Evolutionary conservation across 805 yeast genomes (phyloP).

Genomic region (Danielozyma ontarioensis): DNA sequence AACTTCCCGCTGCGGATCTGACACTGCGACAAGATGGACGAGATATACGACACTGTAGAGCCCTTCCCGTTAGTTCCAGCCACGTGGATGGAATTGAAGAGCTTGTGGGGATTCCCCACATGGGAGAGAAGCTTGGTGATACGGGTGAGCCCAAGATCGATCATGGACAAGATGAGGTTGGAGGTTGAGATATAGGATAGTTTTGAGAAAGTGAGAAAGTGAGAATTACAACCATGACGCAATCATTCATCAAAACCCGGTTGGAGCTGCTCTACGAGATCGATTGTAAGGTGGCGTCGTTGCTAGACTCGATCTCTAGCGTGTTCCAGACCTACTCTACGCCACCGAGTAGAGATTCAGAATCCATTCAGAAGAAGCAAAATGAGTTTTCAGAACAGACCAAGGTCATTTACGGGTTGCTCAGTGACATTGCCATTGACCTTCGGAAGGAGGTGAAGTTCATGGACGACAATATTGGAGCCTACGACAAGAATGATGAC

Average conservation of each 20-base stretch:
- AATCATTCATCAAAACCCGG: slow-evolving; percentile 42
- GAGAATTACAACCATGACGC: neutral
- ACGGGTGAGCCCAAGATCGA: slow-evolving; percentile 34
- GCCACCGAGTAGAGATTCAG: slow-evolving; percentile 18
- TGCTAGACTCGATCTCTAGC: slow-evolving; percentile 45
- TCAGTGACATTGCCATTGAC: slow-evolving; percentile 54
- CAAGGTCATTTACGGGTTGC: slow-evolving; percentile 43
- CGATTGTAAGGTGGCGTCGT: slow-evolving; percentile 47
- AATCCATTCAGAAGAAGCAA: slow-evolving; percentile 19
- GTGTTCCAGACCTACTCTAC: slow-evolving; percentile 40
- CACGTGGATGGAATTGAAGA: slow-evolving; percentile 71
- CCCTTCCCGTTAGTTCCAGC: slow-evolving; percentile 99
- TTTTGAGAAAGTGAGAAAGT: no score
- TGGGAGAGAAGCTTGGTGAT: slow-evolving; percentile 24
- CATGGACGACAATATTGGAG: slow-evolving; percentile 56
- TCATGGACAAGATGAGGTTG: slow-evolving; percentile 17
- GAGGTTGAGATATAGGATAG: no score
- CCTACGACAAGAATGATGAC: slow-evolving; percentile 39
- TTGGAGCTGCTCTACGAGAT: slow-evolving; percentile 48
- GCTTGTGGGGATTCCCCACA: slow-evolving; percentile 66
- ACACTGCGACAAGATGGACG: slow-evolving; percentile 53
- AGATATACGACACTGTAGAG: slow-evolving; percentile 77
- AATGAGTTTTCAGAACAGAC: slow-evolving; percentile 41
- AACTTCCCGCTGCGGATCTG: slow-evolving; percentile 64
- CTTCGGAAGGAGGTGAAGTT: slow-evolving; percentile 63